Base-by-base conservation (phyloP, 2,329 filamentous ascomycete genomes). In the Stemphylium vesicarium region DNA sequence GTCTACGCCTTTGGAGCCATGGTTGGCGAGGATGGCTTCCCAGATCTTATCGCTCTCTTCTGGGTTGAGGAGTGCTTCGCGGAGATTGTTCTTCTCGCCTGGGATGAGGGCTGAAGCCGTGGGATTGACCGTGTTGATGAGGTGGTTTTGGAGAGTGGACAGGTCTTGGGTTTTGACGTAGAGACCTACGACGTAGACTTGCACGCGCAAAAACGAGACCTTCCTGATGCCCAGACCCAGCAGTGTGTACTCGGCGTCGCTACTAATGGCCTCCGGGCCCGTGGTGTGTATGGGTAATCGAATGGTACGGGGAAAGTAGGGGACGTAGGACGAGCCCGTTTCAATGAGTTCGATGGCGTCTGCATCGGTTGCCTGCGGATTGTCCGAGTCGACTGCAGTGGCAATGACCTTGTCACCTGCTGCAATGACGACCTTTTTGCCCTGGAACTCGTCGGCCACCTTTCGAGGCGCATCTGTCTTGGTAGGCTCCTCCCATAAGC, bases 171-270 rank as follows among this genome's bases (percentile, higher is more conserved):
- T 94, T 22, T 92, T 91, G 22, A 98, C 84, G 78, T 99, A 99
- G 66, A 96, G 86, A 13, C 94, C 95, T 0, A 96, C 90, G 15
- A 98, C 90, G 78, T 99, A 99, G 48, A 99, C 95, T 74, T 96
- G 88, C 39, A 99, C 92, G 43, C 85, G 81, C 39, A 98, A 79
- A 75, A 98, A 96, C 20, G 90, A 96, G 29, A 99, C 95, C 1
- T 89, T 92, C 50, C 95, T 86, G 59, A 96, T 88, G 15, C 95
- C 95, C 4, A 97, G 79, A 0, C 95, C 95, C 6, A 98, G 84
- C 0, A 98, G 83, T 18, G 92, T 93, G 75, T 97, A 98, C 67
- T 96, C 83, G n/a, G 77, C 76, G 12, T 74, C 71, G 37, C 55
- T 65, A 36, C 44, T 37, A 8, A 68, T 41, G 15, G 47, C 54